Percentiles rank a stretch among this genome's conserved stretches.
Conservation (phyloP, 169 alveolate genomes). For the Plasmodium inui region DNA sequence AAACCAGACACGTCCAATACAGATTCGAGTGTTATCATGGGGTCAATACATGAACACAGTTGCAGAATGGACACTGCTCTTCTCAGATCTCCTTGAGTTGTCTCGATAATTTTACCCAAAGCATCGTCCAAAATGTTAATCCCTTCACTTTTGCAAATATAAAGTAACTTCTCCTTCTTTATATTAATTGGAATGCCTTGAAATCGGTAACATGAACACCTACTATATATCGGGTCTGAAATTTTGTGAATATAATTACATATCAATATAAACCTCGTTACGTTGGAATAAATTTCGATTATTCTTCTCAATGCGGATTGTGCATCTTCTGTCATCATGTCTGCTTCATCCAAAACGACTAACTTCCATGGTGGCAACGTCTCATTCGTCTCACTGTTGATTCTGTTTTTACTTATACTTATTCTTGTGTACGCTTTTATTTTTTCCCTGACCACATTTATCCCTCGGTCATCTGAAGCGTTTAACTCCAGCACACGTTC, state of each 20-base stretch:
- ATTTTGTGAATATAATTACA: slow-evolving; percentile 97
- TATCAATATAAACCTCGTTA: slow-evolving; percentile 97
- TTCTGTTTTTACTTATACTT: slow-evolving; percentile 90
- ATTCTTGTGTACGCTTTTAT: slow-evolving; percentile 97
- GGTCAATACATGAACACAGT: slow-evolving; percentile 83
- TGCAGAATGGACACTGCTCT: slow-evolving; percentile 95
- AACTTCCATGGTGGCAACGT: slow-evolving; percentile 94
- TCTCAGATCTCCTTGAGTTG: slow-evolving; percentile 96
- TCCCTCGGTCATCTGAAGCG: slow-evolving; percentile 99
- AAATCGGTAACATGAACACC: slow-evolving; percentile 97
- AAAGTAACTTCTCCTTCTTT: slow-evolving; percentile 91
- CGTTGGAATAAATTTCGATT: slow-evolving; percentile 95
- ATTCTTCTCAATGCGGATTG: slow-evolving; percentile 98
- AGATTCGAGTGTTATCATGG: slow-evolving; percentile 59
- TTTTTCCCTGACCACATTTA: slow-evolving; percentile 97
- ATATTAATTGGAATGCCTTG: slow-evolving; percentile 93
- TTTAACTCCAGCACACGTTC: slow-evolving; percentile 97
- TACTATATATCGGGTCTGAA: slow-evolving; percentile 95
- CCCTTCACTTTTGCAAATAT: slow-evolving; percentile 88
- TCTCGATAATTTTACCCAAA: slow-evolving; percentile 86
- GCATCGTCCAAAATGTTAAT: slow-evolving; percentile 81
- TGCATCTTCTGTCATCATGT: slow-evolving; percentile 99
- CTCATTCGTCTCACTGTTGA: slow-evolving; percentile 87
- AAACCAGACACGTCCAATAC: slow-evolving; percentile 78
- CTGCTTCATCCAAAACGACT: slow-evolving; percentile 99